A percentile compares a stretch with the other conserved stretches of the same genome.
These are phyloP conservation scores for Physaria fendleri DNA, from an alignment of 345 rosid species.

Conservation along the genomic window DNA sequence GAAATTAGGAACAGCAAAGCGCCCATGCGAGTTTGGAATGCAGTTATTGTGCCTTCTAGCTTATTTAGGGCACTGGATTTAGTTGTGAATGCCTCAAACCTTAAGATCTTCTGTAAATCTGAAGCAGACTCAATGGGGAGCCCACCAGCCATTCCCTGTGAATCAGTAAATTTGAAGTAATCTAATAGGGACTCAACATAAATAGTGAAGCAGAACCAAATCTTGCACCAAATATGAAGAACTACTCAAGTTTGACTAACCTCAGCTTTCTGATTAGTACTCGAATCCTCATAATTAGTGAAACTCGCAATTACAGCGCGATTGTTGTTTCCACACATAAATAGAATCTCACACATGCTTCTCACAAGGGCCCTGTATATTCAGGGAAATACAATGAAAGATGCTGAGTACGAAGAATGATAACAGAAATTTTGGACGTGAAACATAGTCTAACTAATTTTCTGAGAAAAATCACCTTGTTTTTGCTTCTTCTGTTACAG, in stretches of 20 bases:
- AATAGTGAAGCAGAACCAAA: neutral
- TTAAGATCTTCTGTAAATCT: slow-evolving; percentile 68
- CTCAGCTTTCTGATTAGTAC: slow-evolving; percentile 37
- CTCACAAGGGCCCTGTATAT: slow-evolving; percentile 66
- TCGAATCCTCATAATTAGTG: slow-evolving; percentile 31
- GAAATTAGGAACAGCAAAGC: slow-evolving; percentile 91
- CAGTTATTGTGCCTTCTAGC: slow-evolving; percentile 55
- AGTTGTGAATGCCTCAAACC: slow-evolving; percentile 50
- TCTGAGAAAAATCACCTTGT: slow-evolving; percentile 52
- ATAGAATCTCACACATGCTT: slow-evolving; percentile 93
- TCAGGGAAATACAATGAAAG: neutral
- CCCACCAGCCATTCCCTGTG: slow-evolving; percentile 50
- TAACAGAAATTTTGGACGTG: neutral
- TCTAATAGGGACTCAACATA: neutral
- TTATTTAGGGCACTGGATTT: slow-evolving; percentile 46
- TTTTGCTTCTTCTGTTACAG: slow-evolving; percentile 61
- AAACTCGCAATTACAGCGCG: slow-evolving; percentile 64
- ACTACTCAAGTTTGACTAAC: slow-evolving; percentile 36
- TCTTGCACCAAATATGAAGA: slow-evolving; percentile 7
- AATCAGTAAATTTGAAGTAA: neutral
- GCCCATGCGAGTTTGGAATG: slow-evolving; percentile 92
- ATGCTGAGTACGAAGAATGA: slow-evolving; percentile 2
- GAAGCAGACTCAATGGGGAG: slow-evolving; percentile 72
- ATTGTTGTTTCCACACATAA: slow-evolving; percentile 69
- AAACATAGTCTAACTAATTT: neutral